Conservation (phyloP, 225 moss, liverwort and hornwort genomes). For the Straminergon stramineum region DNA sequence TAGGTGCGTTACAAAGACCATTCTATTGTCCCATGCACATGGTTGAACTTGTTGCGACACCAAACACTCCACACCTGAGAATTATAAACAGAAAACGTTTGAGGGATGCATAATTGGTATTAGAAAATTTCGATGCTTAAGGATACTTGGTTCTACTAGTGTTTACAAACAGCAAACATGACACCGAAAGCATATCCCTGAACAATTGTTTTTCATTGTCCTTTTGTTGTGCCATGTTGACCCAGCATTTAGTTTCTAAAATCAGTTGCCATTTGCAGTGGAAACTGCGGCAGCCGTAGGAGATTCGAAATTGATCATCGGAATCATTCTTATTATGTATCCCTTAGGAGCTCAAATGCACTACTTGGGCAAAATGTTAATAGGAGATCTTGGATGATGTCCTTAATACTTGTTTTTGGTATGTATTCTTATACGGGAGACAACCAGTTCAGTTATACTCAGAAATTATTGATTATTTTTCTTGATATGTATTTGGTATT, state of each 20-base stretch:
- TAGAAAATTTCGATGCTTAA: not conserved
- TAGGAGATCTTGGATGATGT: not conserved
- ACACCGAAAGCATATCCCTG: not conserved
- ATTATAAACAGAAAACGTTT: not conserved
- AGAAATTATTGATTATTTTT: not conserved
- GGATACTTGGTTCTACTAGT: not conserved
- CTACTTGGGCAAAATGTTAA: not conserved
- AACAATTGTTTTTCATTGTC: not conserved
- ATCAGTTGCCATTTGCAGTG: not conserved
- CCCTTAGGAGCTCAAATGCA: not conserved
- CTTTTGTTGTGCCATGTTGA: not conserved
- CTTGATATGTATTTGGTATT: not conserved
- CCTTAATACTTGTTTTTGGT: not conserved
- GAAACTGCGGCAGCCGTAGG: not conserved
- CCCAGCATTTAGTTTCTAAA: not conserved
- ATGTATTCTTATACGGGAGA: not conserved
- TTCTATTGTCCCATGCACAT: not conserved
- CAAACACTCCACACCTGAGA: not conserved
- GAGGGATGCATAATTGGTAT: not conserved
- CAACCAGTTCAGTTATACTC: not conserved
- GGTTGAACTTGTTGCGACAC: constrained; percentile 9
- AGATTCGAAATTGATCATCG: not conserved
- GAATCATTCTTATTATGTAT: not conserved
- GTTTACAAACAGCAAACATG: not conserved
- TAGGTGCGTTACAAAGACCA: not conserved